Conservation (phyloP, 306 rosid species). For the Fragaria vesca region DNA sequence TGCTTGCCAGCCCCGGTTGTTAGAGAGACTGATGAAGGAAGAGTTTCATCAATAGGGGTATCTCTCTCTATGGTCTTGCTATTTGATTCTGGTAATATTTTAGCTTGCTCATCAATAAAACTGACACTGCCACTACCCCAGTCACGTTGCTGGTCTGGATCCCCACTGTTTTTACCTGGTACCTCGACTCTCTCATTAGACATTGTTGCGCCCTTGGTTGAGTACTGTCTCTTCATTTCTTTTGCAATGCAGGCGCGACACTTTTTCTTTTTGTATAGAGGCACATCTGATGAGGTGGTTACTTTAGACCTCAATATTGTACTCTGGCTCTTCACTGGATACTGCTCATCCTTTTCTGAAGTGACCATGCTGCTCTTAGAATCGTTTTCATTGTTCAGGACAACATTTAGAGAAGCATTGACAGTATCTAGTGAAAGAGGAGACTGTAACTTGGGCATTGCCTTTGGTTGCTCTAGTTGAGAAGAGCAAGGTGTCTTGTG, state of each 20-base stretch:
- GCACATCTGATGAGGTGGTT: conserved; percentile 25
- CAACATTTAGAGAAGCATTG: conserved; percentile 1
- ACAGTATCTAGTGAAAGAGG: neutral
- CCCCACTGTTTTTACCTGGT: conserved; percentile 13
- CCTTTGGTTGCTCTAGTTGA: conserved; percentile 27
- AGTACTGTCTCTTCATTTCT: conserved; percentile 21
- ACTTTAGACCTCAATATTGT: conserved; percentile 20
- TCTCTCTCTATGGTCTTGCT: conserved; percentile 12
- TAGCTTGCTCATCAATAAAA: conserved; percentile 14
- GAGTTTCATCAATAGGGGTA: conserved; percentile 14
- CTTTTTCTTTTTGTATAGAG: conserved; percentile 5
- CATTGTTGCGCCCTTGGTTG: conserved; percentile 12
- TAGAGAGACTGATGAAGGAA: conserved; percentile 1
- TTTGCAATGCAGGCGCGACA: conserved; percentile 23
- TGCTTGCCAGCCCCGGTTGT: conserved; percentile 19
- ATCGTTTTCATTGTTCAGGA: conserved; percentile 15
- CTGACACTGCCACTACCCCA: conserved; percentile 12
- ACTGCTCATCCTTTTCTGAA: conserved; percentile 21
- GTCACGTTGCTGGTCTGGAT: conserved; percentile 19
- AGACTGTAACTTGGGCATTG: conserved; percentile 9
- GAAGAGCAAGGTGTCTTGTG: conserved; percentile 11
- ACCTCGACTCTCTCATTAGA: neutral
- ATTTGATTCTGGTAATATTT: conserved; percentile 16
- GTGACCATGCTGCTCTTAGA: conserved; percentile 10
- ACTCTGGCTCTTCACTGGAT: conserved; percentile 13